These are phyloP conservation scores for Cladosporium cucumerinum DNA, from an alignment of 2,329 filamentous ascomycete species.

Conservation along the genomic window DNA sequence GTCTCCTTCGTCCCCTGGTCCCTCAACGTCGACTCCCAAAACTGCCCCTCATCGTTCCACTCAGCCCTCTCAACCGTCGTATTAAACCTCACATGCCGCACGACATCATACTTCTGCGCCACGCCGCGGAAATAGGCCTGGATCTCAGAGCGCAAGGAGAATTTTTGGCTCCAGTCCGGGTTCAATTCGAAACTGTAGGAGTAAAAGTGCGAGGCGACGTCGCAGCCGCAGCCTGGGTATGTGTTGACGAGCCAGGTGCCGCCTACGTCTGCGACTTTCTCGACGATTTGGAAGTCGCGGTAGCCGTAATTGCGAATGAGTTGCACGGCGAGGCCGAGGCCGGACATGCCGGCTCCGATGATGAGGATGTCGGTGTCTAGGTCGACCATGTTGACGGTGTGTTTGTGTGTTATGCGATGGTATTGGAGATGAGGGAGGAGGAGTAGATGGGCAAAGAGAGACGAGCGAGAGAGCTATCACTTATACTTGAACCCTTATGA, in stretches of 20 bases:
- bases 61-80: slow-evolving; percentile 25
- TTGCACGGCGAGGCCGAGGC: slow-evolving; percentile 47
- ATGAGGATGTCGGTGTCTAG: slow-evolving; percentile 48
- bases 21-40: slow-evolving; percentile 29
- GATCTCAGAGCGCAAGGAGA: slow-evolving; percentile 41
- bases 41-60: slow-evolving; percentile 28
- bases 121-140: slow-evolving; percentile 41
- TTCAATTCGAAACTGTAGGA: slow-evolving; percentile 43
- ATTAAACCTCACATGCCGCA: slow-evolving; percentile 26
- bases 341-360: slow-evolving; percentile 50
- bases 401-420: not conserved
- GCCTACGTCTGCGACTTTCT: slow-evolving; percentile 42
- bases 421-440: not conserved
- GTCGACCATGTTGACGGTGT: slow-evolving; percentile 27
- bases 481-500: not conserved
- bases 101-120: slow-evolving; percentile 37
- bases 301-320: slow-evolving; percentile 41
- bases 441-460: not conserved
- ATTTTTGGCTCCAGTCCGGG: slow-evolving; percentile 43
- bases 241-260: slow-evolving; percentile 42
- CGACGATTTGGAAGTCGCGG: slow-evolving; percentile 43
- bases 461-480: not conserved
- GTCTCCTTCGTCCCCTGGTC: slow-evolving; percentile 25
- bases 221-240: slow-evolving; percentile 45
- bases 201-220: slow-evolving; percentile 41